Conservation (phyloP, 805 yeast species). For the Metschnikowia rubicola region DNA sequence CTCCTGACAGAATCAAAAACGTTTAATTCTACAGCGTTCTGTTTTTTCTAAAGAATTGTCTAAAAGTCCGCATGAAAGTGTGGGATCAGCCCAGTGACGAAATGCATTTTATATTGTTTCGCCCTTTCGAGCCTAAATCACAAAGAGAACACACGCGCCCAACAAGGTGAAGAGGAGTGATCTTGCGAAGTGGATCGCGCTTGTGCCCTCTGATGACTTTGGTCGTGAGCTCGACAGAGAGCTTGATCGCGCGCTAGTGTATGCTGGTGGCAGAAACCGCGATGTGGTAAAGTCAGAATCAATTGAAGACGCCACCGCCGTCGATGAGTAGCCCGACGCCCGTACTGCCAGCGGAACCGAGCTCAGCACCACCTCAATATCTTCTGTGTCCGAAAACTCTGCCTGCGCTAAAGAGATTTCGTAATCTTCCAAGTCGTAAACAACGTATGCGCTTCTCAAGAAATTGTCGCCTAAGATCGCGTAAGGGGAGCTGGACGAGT, state of each 20-base stretch:
- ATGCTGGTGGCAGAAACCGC: too few relatives aligned
- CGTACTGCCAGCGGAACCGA: constrained; percentile 48
- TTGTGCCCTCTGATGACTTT: constrained; percentile 1
- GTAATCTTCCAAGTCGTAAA: constrained; percentile 58
- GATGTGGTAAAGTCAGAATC: neutral
- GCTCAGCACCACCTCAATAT: constrained; percentile 44
- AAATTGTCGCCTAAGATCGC: constrained; percentile 62
- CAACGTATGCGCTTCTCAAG: constrained; percentile 59
- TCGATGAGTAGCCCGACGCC: constrained; percentile 45
- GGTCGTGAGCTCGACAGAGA: neutral
- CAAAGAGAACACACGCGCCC: neutral
- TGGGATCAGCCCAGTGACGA: too few relatives aligned
- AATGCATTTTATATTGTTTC: too few relatives aligned
- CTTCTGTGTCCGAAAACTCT: constrained; percentile 23
- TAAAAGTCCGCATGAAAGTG: too few relatives aligned
- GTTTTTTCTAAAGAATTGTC: too few relatives aligned
- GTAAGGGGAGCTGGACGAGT: constrained; percentile 15
- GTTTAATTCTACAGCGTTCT: too few relatives aligned
- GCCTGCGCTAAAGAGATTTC: constrained; percentile 54
- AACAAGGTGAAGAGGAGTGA: neutral
- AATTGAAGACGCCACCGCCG: constrained; percentile 18
- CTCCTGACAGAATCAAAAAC: too few relatives aligned
- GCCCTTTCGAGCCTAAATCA: too few relatives aligned
- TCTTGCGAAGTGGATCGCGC: neutral
- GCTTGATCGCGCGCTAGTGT: neutral